These are phyloP conservation scores for Calvatia gigantea DNA, from an alignment of 768 basidiomycete genomes.

Conservation along the genomic window DNA sequence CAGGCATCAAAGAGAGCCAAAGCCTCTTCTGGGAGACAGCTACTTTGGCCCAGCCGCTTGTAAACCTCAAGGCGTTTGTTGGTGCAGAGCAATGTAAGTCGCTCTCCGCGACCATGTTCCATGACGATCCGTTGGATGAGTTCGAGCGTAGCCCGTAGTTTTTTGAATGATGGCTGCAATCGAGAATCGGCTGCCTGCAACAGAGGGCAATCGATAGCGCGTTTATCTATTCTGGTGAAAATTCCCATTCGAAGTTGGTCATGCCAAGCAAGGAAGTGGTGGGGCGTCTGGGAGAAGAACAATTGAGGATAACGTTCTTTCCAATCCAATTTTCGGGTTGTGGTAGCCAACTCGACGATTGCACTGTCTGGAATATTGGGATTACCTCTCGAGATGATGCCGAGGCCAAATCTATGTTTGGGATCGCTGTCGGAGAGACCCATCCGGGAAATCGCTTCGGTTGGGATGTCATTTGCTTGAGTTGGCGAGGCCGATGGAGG, in stretches of 20 bases:
- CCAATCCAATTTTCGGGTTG: constrained; percentile 47
- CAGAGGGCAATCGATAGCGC: constrained; percentile 35
- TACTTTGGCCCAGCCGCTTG: constrained; percentile 37
- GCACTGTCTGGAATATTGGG: constrained; percentile 35
- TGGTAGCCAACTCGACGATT: constrained; percentile 45
- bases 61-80: constrained; percentile 45
- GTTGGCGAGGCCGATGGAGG: constrained; percentile 17
- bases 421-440: constrained; percentile 19
- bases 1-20: constrained; percentile 18
- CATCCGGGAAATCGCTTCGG: constrained; percentile 27
- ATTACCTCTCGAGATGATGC: constrained; percentile 25
- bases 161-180: constrained; percentile 32
- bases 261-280: constrained; percentile 60
- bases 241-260: constrained; percentile 32
- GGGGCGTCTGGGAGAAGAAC: constrained; percentile 64
- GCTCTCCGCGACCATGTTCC: constrained; percentile 46
- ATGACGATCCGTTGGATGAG: constrained; percentile 47
- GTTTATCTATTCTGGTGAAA: constrained; percentile 49
- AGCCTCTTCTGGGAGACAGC: constrained; percentile 43
- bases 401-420: constrained; percentile 11
- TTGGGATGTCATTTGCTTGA: constrained; percentile 32
- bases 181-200: constrained; percentile 27
- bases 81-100: constrained; percentile 53
- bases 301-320: constrained; percentile 63
- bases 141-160: constrained; percentile 34